Evolutionary conservation across 2,329 filamentous ascomycete species (phyloP).

Genomic region (Colletotrichum horii): DNA sequence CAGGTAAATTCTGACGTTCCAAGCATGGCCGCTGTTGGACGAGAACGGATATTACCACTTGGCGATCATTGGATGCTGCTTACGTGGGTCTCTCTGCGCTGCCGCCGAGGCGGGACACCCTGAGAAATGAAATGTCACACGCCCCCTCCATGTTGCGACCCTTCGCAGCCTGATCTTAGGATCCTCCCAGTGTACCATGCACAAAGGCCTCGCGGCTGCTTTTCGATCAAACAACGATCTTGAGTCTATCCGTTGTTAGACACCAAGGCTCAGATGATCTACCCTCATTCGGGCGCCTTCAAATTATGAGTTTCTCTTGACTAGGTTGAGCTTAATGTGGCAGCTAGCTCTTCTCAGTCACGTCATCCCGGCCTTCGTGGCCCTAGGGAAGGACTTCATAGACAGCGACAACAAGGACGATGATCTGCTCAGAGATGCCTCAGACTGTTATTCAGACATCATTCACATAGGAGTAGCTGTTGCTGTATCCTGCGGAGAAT

Average conservation of each 20-base stretch:
- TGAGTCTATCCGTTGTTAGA: neutral
- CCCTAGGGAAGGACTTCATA: neutral
- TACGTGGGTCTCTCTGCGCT: too few species aligned
- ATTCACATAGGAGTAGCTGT: neutral
- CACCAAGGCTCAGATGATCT: too few species aligned
- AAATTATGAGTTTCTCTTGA: too few species aligned
- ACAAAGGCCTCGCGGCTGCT: too few species aligned
- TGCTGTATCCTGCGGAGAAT: neutral
- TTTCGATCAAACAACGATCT: neutral
- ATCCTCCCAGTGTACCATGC: neutral
- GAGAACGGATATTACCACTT: rapidly evolving
- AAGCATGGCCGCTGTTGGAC: rapidly evolving
- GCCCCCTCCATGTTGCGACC: too few species aligned
- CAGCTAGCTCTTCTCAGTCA: neutral
- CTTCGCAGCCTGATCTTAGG: neutral
- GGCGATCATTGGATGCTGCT: too few species aligned
- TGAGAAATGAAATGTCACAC: rapidly evolving
- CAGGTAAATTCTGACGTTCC: rapidly evolving
- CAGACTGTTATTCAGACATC: neutral
- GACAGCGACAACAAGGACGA: rapidly evolving
- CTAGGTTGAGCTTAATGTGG: neutral
- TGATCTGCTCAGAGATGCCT: neutral
- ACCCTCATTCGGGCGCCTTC: too few species aligned
- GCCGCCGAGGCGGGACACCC: too few species aligned
- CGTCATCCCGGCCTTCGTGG: neutral